These are phyloP conservation scores for Myriosclerotinia curreyana DNA, from an alignment of 2,329 filamentous ascomycete species.

Conservation along the genomic window DNA sequence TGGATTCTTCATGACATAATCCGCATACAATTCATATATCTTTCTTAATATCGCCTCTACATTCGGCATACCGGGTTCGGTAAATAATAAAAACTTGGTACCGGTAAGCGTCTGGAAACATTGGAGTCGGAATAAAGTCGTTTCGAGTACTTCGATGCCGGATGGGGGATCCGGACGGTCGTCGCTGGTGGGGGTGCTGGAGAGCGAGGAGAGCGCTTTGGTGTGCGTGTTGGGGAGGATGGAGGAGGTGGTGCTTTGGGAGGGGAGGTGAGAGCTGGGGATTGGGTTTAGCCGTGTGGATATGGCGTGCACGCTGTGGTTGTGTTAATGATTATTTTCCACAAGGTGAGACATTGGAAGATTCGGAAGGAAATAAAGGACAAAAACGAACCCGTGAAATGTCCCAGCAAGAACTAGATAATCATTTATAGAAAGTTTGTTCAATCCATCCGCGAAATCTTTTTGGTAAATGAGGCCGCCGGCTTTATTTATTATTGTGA, in stretches of 20 bases:
- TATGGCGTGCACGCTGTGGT: slow-evolving; percentile 63
- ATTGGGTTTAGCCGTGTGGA: slow-evolving; percentile 19
- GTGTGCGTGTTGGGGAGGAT: slow-evolving; percentile 44
- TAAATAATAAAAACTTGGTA: slow-evolving; percentile 93
- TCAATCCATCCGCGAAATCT: slow-evolving; percentile 82
- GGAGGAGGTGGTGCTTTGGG: neutral
- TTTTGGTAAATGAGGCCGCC: slow-evolving; percentile 95
- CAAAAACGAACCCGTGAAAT: slow-evolving; percentile 76
- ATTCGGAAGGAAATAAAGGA: slow-evolving; percentile 37
- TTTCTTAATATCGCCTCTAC: slow-evolving; percentile 78
- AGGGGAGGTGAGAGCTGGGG: slow-evolving; percentile 9
- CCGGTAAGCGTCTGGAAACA: slow-evolving; percentile 95
- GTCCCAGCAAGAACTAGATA: slow-evolving; percentile 95
- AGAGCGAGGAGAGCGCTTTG: slow-evolving; percentile 55
- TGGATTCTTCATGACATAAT: slow-evolving; percentile 99
- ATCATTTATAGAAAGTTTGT: slow-evolving; percentile 90
- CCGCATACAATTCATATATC: slow-evolving; percentile 92
- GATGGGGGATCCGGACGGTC: slow-evolving; percentile 61
- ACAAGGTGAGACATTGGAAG: slow-evolving; percentile 13
- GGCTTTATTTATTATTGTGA: slow-evolving; percentile 98
- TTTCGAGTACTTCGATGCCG: slow-evolving; percentile 89
- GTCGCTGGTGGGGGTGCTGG: slow-evolving; percentile 48
- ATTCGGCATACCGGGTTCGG: slow-evolving; percentile 70
- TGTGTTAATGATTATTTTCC: slow-evolving; percentile 22
- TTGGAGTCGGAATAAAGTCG: slow-evolving; percentile 89